Conservation (phyloP, 306 rosid genomes). For the Begonia peltatifolia region DNA sequence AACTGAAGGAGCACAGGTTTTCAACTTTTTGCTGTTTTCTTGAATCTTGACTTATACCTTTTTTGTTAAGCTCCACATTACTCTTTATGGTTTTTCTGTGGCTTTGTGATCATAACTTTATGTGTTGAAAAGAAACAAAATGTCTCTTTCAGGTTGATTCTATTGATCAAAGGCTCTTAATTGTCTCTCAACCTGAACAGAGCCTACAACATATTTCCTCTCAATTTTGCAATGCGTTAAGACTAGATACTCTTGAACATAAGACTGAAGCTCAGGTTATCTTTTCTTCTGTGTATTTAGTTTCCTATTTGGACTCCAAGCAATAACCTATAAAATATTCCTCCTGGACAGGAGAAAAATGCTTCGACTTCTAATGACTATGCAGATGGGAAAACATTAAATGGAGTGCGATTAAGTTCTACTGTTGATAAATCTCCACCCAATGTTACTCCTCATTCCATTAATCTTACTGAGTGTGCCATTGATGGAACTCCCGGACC, state of each 20-base stretch:
- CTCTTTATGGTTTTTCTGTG: no score
- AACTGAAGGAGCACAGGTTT: constrained; percentile 53
- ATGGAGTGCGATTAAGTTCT: constrained; percentile 37
- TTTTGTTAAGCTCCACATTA: no score
- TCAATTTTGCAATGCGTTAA: constrained; percentile 56
- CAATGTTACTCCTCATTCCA: constrained; percentile 26
- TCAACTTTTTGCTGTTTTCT: background rate
- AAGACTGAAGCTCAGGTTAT: constrained; percentile 44
- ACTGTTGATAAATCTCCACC: constrained; percentile 25
- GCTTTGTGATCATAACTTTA: no score
- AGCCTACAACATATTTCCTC: constrained; percentile 65
- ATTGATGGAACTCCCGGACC: constrained; percentile 26
- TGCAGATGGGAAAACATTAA: constrained; percentile 32
- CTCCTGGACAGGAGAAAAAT: constrained; percentile 29
- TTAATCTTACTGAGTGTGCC: constrained; percentile 28
- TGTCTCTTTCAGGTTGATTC: constrained; percentile 34
- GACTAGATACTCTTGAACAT: constrained; percentile 43
- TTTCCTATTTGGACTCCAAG: background rate
- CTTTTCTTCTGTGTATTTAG: background rate
- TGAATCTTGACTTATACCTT: background rate
- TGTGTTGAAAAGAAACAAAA: no score
- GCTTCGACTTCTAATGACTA: constrained; percentile 22
- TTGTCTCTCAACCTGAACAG: constrained; percentile 41
- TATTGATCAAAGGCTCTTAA: constrained; percentile 37
- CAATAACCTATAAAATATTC: constrained; percentile 5